These are phyloP conservation scores for Pleurozium schreberi DNA, from an alignment of 225 moss, liverwort and hornwort species.

Conservation along the genomic window DNA sequence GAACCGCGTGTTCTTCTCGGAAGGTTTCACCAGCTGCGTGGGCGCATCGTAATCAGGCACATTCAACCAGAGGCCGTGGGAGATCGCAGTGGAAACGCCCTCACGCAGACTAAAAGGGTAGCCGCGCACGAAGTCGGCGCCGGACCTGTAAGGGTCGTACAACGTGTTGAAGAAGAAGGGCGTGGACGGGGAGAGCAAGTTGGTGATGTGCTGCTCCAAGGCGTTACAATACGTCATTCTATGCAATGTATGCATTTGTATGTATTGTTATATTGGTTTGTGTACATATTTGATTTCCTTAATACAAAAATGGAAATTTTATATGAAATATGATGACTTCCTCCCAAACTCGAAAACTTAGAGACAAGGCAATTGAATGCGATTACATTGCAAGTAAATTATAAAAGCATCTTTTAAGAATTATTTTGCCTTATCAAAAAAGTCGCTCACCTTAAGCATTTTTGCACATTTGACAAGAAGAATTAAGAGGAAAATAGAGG, in stretches of 20 bases:
- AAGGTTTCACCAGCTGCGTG: constrained; percentile 87
- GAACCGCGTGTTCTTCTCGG: constrained; percentile 71
- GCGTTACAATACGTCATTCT: neutral
- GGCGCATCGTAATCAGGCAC: constrained; percentile 92
- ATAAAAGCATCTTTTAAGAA: neutral
- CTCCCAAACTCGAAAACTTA: neutral
- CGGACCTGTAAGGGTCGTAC: constrained; percentile 72
- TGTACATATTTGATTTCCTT: neutral
- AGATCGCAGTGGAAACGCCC: constrained; percentile 74
- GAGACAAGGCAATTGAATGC: neutral
- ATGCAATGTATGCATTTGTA: neutral
- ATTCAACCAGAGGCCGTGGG: constrained; percentile 86
- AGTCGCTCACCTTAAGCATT: fast-evolving
- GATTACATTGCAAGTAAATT: neutral
- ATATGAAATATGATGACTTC: neutral
- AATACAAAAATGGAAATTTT: neutral
- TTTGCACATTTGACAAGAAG: neutral
- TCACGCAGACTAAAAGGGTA: constrained; percentile 87
- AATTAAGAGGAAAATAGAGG: neutral
- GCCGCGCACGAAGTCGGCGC: constrained; percentile 90
- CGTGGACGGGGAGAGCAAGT: constrained; percentile 40
- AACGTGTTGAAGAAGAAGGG: constrained; percentile 86
- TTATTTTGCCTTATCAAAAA: too few relatives aligned
- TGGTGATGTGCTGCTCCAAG: constrained; percentile 59
- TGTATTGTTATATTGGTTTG: neutral